Base-by-base conservation (phyloP, 2,329 filamentous ascomycete species). In the Fusarium sp. region DNA sequence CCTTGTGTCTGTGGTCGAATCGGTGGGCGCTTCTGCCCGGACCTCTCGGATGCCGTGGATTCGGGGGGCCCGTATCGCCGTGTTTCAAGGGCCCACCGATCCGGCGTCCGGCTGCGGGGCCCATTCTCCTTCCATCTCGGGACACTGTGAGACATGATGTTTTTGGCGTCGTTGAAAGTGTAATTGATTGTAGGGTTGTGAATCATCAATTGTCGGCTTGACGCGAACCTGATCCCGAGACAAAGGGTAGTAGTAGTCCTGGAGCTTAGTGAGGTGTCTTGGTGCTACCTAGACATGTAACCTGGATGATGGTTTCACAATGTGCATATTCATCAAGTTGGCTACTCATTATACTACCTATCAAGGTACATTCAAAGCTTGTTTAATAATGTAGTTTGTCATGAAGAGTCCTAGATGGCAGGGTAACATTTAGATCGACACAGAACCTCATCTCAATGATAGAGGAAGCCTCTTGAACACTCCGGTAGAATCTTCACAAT, bases 11-110 rank as follows among this genome's bases (percentile, higher is more conserved):
- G 36, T 29, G 27, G 61, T 73, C 50, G 33, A 68, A 71, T 74
- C 66, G 63, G 70, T 16, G 45, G 42, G 50, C 54, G 50, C 61
- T 36, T 58, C 47, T 16, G n/a, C 56, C 63, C 68, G 60, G 25
- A 27, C 42, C 56, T 50, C 35, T 54, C 20, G 35, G 56, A 58
- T 31, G 57, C 58, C 58, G 36, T 61, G 71, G 29, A 59, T 59
- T 45, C 42, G 56, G 68, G 31, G 52, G 56, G 22, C 27, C 72
- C 65, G 58, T 64, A 45, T 40, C 65, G 72, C 71, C 72, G 71
- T 67, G 65, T 69, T 74, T 74, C 72, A 66, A 56, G 56, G 72
- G 45, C 56, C 65, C 62, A 65, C 68, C 38, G 22, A 47, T 45
- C 22, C 54, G 65, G 65, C 60, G 27, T 63, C 65, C 52, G 65